phyloP scores from a whole-genome alignment of 208 protist species.

The Porcisia deanei region DNA sequence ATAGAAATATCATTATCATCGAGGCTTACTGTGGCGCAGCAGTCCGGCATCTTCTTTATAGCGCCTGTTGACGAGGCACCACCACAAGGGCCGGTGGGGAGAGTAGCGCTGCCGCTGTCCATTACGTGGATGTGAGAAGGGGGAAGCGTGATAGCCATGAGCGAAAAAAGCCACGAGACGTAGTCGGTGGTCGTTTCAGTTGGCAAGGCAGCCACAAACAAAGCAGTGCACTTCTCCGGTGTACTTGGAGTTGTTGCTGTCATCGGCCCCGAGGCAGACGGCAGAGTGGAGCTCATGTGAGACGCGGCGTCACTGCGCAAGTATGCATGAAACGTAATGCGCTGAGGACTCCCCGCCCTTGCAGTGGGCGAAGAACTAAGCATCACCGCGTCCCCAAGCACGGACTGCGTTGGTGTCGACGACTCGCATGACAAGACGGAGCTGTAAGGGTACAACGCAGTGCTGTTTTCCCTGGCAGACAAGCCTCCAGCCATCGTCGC shows the following conservation, averaged over 20 bases:
- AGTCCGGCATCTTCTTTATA: neutral
- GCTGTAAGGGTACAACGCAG: conserved; percentile 6
- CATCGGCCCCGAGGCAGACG: neutral
- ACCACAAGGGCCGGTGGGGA: neutral
- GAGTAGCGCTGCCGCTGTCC: neutral
- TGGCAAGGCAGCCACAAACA: conserved; percentile 58
- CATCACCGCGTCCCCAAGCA: conserved; percentile 7
- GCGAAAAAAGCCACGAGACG: conserved; percentile 57
- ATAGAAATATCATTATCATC: conserved; percentile 25
- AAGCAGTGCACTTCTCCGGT: conserved; percentile 1
- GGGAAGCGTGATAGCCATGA: conserved; percentile 28
- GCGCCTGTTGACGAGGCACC: neutral
- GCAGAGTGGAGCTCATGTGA: neutral
- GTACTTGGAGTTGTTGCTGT: neutral
- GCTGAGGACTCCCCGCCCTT: conserved; percentile 12
- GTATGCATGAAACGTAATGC: conserved; percentile 34
- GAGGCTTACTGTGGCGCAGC: conserved; percentile 28
- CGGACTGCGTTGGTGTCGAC: conserved; percentile 5
- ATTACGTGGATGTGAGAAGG: conserved; percentile 22
- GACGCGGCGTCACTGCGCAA: conserved; percentile 3
- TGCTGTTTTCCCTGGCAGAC: neutral
- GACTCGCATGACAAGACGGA: conserved; percentile 15
- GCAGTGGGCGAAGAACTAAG: neutral
- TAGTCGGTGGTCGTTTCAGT: conserved; percentile 32
- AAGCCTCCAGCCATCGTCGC: conserved; percentile 7